These are phyloP conservation scores for Anisodus acutangulus DNA, from an alignment of 257 asterid genomes.

Conservation along the genomic window DNA sequence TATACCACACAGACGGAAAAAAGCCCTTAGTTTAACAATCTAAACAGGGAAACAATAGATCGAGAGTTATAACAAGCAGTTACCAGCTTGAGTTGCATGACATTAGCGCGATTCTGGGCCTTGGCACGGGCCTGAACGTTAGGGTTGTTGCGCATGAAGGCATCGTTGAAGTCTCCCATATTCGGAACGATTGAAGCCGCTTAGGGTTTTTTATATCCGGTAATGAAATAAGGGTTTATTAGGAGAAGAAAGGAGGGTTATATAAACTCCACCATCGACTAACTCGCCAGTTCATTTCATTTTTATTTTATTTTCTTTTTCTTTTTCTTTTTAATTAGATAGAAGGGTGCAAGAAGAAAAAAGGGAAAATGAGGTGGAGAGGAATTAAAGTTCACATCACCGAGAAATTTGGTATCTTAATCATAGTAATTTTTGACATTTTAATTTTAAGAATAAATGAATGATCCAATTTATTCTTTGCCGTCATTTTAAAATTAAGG, in stretches of 20 bases:
- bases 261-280: not conserved
- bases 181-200: conserved; percentile 30
- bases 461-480: too few relatives aligned
- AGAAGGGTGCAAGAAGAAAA: not conserved
- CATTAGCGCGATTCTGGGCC: conserved; percentile 93
- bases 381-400: not conserved
- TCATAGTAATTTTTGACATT: too few relatives aligned
- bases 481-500: too few relatives aligned
- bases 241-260: not conserved
- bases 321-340: not conserved
- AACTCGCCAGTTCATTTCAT: not conserved
- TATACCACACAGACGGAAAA: not conserved
- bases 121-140: conserved; percentile 95
- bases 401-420: too few relatives aligned
- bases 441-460: too few relatives aligned
- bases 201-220: conserved; percentile 34
- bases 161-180: conserved; percentile 92
- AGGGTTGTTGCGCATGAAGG: conserved; percentile 88
- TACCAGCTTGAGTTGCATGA: conserved; percentile 93
- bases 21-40: not conserved
- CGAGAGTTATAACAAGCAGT: not conserved
- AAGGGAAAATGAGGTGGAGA: not conserved
- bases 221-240: conserved; percentile 17
- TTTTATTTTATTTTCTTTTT: not conserved
- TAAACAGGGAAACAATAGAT: not conserved